Evolutionary conservation across 2,329 filamentous ascomycete genomes (phyloP), one percentile per base, ranked within the genome.

Genomic region (Cercospora berteroae): DNA sequence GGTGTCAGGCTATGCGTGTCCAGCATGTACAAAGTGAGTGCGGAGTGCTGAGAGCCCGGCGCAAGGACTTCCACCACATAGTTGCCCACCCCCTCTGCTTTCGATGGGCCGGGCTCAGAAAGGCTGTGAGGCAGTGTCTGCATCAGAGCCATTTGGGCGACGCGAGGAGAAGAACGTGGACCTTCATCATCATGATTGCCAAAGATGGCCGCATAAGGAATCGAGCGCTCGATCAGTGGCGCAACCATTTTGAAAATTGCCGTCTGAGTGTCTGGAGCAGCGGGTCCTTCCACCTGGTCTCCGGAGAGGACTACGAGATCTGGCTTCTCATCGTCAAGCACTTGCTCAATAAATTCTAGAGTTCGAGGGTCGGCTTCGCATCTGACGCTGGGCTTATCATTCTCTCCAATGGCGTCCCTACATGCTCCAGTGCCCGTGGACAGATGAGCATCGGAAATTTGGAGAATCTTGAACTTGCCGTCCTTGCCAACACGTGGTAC

Each of bases 121-220:
- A 99, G 85, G 1, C 93, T 97, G 79, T 92, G 97, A 0, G 95
- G 95, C 0, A 99, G 85, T 0, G 89, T 88, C 78, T 97, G 89
- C 74, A 97, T 88, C 13, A 99, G 84, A 3, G 88, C 84, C 94
- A 99, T 98, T 75, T 95, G 90, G 2, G 87, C 87, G 4, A 86
- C 83, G 65, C 95, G 90, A 16, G 89, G 87, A 71, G 97, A 85
- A 23, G 74, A 73, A 9, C 70, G 68, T 10, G 66, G 58, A 36
- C 90, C 89, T 82, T 98, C 94, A 75, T 98, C 94, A 76, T 99
- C 95, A 79, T 99, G 95, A 78, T 99, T 99, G 65, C 95, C 95
- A 76, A 98, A 97, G 67, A 99, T 98, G 68, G 90, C 89, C 16
- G 93, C 92, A 75, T 96, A 98, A 0, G 95, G 95, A 42, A 98